Conservation (phyloP, 352 stramenopile species). For the Phytophthora brassicae region DNA sequence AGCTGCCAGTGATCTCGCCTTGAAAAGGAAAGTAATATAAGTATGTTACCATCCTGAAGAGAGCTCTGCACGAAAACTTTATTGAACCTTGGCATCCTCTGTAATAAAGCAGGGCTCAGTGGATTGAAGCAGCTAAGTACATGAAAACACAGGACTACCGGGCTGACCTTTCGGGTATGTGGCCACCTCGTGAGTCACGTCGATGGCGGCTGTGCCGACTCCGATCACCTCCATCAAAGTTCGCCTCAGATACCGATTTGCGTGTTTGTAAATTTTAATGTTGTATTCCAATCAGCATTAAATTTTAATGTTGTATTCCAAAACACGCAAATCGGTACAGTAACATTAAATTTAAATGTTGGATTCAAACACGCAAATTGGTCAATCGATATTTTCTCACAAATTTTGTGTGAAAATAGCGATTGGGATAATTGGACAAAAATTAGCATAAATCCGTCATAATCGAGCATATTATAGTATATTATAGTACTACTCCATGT, state of each 20-base stretch:
- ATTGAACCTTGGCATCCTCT: slow-evolving; percentile 35
- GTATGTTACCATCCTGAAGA: neutral
- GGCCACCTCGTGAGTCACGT: slow-evolving; percentile 68
- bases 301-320: too few species aligned
- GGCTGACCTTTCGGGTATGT: slow-evolving; percentile 52
- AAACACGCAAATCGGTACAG: too few species aligned
- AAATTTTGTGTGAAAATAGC: too few species aligned
- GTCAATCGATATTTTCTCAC: too few species aligned
- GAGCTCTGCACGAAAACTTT: neutral
- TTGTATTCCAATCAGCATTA: too few species aligned
- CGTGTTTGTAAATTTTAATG: neutral
- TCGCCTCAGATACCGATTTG: neutral
- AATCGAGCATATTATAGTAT: too few species aligned
- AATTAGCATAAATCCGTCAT: too few species aligned
- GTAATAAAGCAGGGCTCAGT: neutral
- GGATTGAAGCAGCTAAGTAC: neutral
- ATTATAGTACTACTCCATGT: too few species aligned
- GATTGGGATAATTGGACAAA: too few species aligned
- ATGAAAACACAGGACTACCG: neutral
- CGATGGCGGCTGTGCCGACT: slow-evolving; percentile 73
- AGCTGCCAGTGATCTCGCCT: slow-evolving; percentile 45
- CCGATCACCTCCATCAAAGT: slow-evolving; percentile 53
- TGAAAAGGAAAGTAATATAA: neutral
- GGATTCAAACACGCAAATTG: too few species aligned
- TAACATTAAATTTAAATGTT: too few species aligned